Evolutionary conservation across 495 filamentous ascomycete species (phyloP).

Genomic region (Alectoria sarmentosa): DNA sequence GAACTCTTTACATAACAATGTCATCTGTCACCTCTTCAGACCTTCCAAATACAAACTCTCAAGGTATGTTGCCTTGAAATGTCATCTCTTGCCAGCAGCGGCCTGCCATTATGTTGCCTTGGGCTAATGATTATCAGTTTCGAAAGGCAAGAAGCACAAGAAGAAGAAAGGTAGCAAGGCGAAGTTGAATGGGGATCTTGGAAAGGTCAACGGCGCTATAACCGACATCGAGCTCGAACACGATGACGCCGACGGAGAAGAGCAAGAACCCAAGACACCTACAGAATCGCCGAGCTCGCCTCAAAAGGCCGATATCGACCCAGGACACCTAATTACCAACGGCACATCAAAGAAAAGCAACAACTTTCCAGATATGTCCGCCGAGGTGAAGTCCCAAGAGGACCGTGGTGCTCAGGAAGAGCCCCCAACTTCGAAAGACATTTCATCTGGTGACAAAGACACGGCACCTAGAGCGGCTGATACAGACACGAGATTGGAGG

Average conservation of each 20-base stretch:
- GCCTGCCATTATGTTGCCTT: not conserved
- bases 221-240: constrained; percentile 24
- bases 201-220: constrained; percentile 31
- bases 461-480: constrained; percentile 33
- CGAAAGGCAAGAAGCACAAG: constrained; percentile 58
- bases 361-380: constrained; percentile 16
- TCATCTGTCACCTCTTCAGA: constrained; percentile 28
- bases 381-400: not conserved
- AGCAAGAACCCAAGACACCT: constrained; percentile 25
- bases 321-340: constrained; percentile 6
- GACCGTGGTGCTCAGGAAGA: not conserved
- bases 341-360: constrained; percentile 15
- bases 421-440: not conserved
- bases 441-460: constrained; percentile 5
- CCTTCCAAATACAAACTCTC: constrained; percentile 20
- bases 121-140: constrained; percentile 13
- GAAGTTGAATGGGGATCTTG: constrained; percentile 26
- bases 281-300: constrained; percentile 23
- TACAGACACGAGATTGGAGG: constrained; percentile 57
- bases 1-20: constrained; percentile 15
- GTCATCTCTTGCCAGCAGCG: not conserved
- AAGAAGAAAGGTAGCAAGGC: constrained; percentile 53
- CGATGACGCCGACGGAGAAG: constrained; percentile 22
- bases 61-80: constrained; percentile 25
- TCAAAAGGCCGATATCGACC: constrained; percentile 7